phyloP scores from a whole-genome alignment of 495 filamentous ascomycete species.

The Daldinia decipiens region DNA sequence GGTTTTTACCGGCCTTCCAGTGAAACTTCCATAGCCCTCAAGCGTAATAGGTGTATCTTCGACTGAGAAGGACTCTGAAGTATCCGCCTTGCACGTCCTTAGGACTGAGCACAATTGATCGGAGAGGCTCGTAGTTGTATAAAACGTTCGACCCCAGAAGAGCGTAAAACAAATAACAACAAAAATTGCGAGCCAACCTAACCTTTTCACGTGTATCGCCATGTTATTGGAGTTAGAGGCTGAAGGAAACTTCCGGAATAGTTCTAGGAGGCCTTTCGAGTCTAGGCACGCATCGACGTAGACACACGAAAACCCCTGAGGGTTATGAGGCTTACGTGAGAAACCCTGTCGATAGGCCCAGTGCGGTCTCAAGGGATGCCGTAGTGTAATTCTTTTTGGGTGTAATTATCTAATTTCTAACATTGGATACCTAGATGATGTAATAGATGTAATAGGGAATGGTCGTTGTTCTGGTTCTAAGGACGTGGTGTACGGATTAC shows the following conservation, averaged over 20 bases:
- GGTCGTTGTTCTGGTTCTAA: background rate
- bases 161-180: constrained; percentile 31
- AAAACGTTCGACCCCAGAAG: constrained; percentile 31
- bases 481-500: too few species aligned
- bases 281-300: background rate
- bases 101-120: constrained; percentile 30
- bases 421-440: background rate
- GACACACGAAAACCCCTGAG: constrained; percentile 25
- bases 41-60: constrained; percentile 28
- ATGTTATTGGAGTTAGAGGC: constrained; percentile 11
- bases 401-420: background rate
- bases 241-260: background rate
- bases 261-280: constrained; percentile 14
- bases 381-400: background rate
- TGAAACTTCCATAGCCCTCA: constrained; percentile 36
- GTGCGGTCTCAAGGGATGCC: background rate
- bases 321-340: constrained; percentile 17
- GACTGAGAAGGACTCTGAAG: constrained; percentile 15
- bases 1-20: constrained; percentile 27
- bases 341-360: background rate
- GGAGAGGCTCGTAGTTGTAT: constrained; percentile 24
- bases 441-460: constrained; percentile 18
- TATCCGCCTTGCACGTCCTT: constrained; percentile 15
- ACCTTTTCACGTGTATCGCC: constrained; percentile 24
- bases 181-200: constrained; percentile 40